A percentile compares a stretch with the other conserved stretches of the same genome.
Conservation (phyloP, 2,329 filamentous ascomycete species). For the Aaosphaeria arxii region DNA sequence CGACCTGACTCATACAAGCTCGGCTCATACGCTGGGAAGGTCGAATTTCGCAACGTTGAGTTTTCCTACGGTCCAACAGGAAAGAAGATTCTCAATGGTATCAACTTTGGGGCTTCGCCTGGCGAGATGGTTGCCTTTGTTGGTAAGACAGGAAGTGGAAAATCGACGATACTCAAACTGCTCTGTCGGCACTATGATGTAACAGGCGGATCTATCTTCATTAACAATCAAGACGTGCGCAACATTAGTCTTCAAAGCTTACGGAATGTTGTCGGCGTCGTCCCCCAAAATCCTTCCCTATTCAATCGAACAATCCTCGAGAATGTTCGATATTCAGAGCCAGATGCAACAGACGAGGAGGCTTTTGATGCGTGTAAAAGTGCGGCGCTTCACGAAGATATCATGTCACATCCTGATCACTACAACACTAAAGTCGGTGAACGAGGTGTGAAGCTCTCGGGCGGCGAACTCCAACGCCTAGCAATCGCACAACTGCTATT, state of each 20-base stretch:
- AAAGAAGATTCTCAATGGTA: slow-evolving; percentile 80
- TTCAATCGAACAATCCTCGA: slow-evolving; percentile 81
- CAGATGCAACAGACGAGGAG: slow-evolving; percentile 63
- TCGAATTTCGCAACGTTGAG: too few relatives aligned
- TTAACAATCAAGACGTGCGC: slow-evolving; percentile 77
- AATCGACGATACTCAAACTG: slow-evolving; percentile 85
- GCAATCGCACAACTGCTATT: slow-evolving; percentile 85
- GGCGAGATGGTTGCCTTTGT: slow-evolving; percentile 85
- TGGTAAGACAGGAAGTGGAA: slow-evolving; percentile 88
- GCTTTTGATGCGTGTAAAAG: slow-evolving; percentile 73
- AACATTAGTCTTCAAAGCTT: slow-evolving; percentile 81
- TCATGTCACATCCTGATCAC: slow-evolving; percentile 57
- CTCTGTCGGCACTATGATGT: slow-evolving; percentile 90
- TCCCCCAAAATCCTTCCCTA: slow-evolving; percentile 84
- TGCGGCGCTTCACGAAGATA: slow-evolving; percentile 90
- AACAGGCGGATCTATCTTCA: slow-evolving; percentile 71
- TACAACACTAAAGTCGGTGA: slow-evolving; percentile 90
- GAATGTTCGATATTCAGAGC: slow-evolving; percentile 82
- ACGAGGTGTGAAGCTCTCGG: slow-evolving; percentile 81
- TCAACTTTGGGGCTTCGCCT: slow-evolving; percentile 71
- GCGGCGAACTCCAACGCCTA: slow-evolving; percentile 91
- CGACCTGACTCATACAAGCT: slow-evolving; percentile 1
- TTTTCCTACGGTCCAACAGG: slow-evolving; percentile 42
- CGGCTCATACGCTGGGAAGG: too few relatives aligned
- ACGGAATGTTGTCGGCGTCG: slow-evolving; percentile 81